A percentile compares a stretch with the other conserved stretches of the same genome.
phyloP scores from a whole-genome alignment of 768 basidiomycete genomes.

The Russula abietina region DNA sequence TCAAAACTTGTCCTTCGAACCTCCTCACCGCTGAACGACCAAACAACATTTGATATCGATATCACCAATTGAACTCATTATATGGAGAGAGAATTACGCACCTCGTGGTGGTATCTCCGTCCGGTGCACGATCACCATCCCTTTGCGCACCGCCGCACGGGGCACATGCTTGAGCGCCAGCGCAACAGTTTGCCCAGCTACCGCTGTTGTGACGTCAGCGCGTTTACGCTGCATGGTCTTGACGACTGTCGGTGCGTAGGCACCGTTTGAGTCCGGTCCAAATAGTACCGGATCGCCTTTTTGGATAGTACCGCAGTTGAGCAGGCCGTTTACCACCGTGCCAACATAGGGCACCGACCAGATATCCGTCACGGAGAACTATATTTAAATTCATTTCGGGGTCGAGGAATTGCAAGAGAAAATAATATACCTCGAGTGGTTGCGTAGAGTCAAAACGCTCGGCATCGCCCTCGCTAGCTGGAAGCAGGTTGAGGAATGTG shows the following conservation, averaged over 20 bases:
- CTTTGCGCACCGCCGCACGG: slow-evolving; percentile 78
- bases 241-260: slow-evolving; percentile 71
- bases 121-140: slow-evolving; percentile 87
- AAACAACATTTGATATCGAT: background rate
- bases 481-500: slow-evolving; percentile 85
- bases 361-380: slow-evolving; percentile 83
- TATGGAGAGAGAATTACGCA: slow-evolving; percentile 29
- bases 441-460: slow-evolving; percentile 76
- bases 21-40: slow-evolving; percentile 54
- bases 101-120: slow-evolving; percentile 74
- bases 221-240: slow-evolving; percentile 94
- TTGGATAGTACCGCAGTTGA: slow-evolving; percentile 69
- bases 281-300: slow-evolving; percentile 77
- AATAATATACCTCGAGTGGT: slow-evolving; percentile 59
- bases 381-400: slow-evolving; percentile 29
- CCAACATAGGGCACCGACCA: slow-evolving; percentile 87
- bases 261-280: slow-evolving; percentile 91
- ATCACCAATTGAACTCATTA: background rate
- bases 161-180: slow-evolving; percentile 87
- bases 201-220: slow-evolving; percentile 74
- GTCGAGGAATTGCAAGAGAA: background rate
- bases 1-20: slow-evolving; percentile 92
- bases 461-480: slow-evolving; percentile 78
- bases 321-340: slow-evolving; percentile 78
- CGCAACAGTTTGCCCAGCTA: slow-evolving; percentile 94